Conservation (phyloP, 2,329 filamentous ascomycete genomes). For the Colletotrichum spaethianum region DNA sequence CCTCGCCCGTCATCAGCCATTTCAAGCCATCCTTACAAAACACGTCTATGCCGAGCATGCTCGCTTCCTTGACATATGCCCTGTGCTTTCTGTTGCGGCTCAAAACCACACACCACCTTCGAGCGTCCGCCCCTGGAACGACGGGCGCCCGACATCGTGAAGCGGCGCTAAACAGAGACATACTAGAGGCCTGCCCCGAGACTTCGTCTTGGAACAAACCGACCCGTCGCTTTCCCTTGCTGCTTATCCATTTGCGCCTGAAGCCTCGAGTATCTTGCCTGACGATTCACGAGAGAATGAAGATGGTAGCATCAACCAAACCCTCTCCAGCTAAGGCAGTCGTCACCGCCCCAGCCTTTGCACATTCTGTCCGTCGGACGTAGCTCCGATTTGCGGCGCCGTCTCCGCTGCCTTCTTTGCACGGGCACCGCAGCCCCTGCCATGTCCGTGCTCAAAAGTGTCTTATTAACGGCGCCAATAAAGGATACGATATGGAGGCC, state of each 20-base stretch:
- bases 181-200: conserved; percentile 25
- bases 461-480: conserved; percentile 21
- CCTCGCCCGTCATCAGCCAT: background rate
- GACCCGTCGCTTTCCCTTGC: conserved; percentile 10
- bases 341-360: conserved; percentile 14
- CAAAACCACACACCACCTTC: conserved; percentile 1
- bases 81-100: conserved; percentile 5
- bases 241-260: background rate
- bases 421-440: conserved; percentile 8
- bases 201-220: conserved; percentile 17
- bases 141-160: background rate
- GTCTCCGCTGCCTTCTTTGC: conserved; percentile 19
- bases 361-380: conserved; percentile 17
- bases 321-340: background rate
- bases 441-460: conserved; percentile 23
- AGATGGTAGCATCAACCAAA: background rate
- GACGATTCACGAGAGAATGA: background rate
- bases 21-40: background rate
- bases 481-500: background rate
- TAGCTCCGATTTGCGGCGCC: conserved; percentile 26
- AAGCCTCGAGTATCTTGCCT: background rate
- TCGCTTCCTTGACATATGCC: background rate
- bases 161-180: conserved; percentile 31
- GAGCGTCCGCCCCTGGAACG: background rate
- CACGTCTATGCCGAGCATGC: background rate